A percentile compares a stretch with the other conserved stretches of the same genome.
Conservation (phyloP, 345 rosid genomes). For the Populus deltoides region DNA sequence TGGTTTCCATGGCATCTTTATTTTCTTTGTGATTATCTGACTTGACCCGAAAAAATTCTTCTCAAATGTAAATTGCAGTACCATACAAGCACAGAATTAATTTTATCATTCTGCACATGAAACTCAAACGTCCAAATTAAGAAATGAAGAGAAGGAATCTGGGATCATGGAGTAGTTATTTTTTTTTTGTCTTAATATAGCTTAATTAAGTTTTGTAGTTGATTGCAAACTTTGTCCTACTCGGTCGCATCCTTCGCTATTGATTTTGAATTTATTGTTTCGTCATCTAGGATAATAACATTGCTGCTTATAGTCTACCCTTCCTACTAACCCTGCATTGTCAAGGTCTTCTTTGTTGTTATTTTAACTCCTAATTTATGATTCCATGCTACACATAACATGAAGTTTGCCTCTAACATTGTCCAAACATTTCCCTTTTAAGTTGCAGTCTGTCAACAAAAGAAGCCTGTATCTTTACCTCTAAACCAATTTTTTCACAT, state of each 20-base stretch:
- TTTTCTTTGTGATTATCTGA: slow-evolving; percentile 16
- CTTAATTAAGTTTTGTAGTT: neutral
- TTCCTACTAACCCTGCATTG: neutral
- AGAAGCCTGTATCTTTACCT: neutral
- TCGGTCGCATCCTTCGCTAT: neutral
- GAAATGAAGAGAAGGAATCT: slow-evolving; percentile 4
- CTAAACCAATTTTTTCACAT: neutral
- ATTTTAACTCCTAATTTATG: neutral
- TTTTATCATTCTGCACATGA: slow-evolving; percentile 14
- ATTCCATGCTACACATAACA: neutral
- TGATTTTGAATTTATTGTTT: neutral
- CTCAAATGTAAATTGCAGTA: neutral
- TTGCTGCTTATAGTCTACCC: neutral
- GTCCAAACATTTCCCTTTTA: neutral
- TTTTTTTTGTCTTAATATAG: neutral
- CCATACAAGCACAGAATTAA: neutral
- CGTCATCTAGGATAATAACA: neutral
- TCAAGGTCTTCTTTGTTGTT: neutral
- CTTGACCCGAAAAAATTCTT: slow-evolving; percentile 17
- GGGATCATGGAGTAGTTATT: slow-evolving; percentile 4
- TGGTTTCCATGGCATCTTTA: slow-evolving; percentile 5
- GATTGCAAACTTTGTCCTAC: slow-evolving; percentile 2
- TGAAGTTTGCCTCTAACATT: neutral
- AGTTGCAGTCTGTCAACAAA: neutral
- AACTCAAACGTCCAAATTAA: neutral